A percentile compares a stretch with the other conserved stretches of the same genome.
Evolutionary conservation across 805 yeast species (phyloP).

Genomic region (Saccharomycodes ludwigii): DNA sequence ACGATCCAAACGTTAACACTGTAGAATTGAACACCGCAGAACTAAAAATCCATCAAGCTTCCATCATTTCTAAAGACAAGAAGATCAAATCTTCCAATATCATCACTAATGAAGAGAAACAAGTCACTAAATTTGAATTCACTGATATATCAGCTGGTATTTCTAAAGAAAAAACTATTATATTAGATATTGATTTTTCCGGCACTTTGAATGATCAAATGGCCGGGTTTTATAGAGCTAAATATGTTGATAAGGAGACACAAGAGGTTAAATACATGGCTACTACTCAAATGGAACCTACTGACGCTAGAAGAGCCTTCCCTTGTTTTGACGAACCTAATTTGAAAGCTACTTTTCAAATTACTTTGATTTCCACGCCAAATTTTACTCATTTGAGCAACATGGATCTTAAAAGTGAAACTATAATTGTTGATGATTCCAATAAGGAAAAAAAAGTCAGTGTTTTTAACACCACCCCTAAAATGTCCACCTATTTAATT

Average conservation of each 20-base stretch:
- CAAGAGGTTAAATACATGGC: conserved; percentile 62
- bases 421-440: conserved; percentile 21
- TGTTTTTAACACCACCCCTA: conserved; percentile 60
- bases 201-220: conserved; percentile 64
- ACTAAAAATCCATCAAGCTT: conserved; percentile 43
- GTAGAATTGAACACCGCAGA: conserved; percentile 54
- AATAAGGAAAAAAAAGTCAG: conserved; percentile 40
- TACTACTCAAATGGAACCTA: conserved; percentile 78
- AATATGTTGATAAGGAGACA: conserved; percentile 42
- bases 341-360: conserved; percentile 59
- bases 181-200: conserved; percentile 38
- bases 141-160: conserved; percentile 20
- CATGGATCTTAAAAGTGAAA: conserved; percentile 48
- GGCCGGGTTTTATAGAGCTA: conserved; percentile 74
- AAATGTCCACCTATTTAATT: conserved; percentile 75
- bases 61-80: conserved; percentile 20
- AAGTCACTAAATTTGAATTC: conserved; percentile 51
- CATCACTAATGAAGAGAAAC: conserved; percentile 38
- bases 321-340: conserved; percentile 83
- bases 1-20: conserved; percentile 29
- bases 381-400: conserved; percentile 51
- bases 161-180: conserved; percentile 27
- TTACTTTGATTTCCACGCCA: conserved; percentile 45
- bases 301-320: conserved; percentile 79
- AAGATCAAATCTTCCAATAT: conserved; percentile 24